Base-by-base conservation (phyloP, 257 asterid species). In the Jaltomata sinuosa region DNA sequence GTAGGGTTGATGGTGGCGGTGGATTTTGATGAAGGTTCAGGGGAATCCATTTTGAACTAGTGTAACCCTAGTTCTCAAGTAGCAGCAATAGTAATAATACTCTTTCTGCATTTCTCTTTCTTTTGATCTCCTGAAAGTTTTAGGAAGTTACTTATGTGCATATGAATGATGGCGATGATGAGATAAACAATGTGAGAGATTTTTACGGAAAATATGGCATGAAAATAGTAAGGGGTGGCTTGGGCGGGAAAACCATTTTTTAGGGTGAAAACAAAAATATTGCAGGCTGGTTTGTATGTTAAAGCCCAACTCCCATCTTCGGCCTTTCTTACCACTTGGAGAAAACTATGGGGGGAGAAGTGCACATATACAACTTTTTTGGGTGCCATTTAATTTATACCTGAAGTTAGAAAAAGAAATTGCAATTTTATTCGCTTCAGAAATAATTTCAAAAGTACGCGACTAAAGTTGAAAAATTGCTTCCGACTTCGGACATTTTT, bases 211-310 rank as follows among this genome's bases (percentile, higher is more conserved):
- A 87, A 87, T 85, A 83, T 77, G 38, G 27, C 42, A 49, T 25
- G 10, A 47, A 47, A 49, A 49, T 49, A 89, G 84, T 34, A 83
- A 64, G 52, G 79, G 29, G 36, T 49, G 32, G 85, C 82, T 65
- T 86, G 80, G 89, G 91, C 91, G 91, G 92, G 92, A 88, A 89
- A 86, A 21, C 83, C 80, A 14, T 83, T 74, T 82, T 54, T 50
- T 83, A 77, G 82, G 82, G 82, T 77, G 82, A 77, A 77, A 77
- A 77, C 57, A 77, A 50, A 74, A 25, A 74, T 29, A 29, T 25
- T 74, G 40, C 57, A 77, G 82, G 82, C 59, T 74, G 55, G 25
- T 3, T 11, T 22, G 21, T 72, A 22, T 45, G 40, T 29, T 74
- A 14, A 74, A 74, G 81, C 82, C 82, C 82, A 77, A 77, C 40